Base-by-base conservation (phyloP, 371 early-diverging fungal genomes). In the Rhizopus microsporus region DNA sequence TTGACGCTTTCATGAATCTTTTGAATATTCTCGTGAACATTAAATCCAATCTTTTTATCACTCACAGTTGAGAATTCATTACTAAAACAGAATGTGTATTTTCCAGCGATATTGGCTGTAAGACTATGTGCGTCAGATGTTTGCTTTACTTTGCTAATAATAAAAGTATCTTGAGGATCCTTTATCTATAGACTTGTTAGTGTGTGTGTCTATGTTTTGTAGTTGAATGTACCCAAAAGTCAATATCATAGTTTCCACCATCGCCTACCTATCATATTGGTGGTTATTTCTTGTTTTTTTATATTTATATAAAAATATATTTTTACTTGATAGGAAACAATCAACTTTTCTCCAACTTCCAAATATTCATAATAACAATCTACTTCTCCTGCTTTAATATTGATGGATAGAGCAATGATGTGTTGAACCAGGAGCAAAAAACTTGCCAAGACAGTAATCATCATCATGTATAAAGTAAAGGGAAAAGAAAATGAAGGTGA, bases 81-180 rank as follows among this genome's bases (percentile, higher is more conserved):
- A 60, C 79, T 75, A 72, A 92, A 91, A 77, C 93, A 92, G 72
- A 88, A 92, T n/a, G 75, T 75, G 65, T 88, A 81, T 63, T 59
- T 73, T 49, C 92, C 91, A 31, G 67, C 76, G 17, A 38, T 16
- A 38, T 78, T 73, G 29, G 90, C 89, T 35, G 64, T 70, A 43
- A 88, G 58, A 31, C 75, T 65, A 58, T 81, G 86, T 0, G 77
- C 77, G 16, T 79, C 80, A 16, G 82, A 71, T 4, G 88, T 65
- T 48, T 79, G 63, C 50, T 75, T 69, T 37, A 69, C 63, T 29
- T 68, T 75, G 34, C 69, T 69, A 64, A 84, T 77, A 29, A 89
- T 66, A 13, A 81, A 53, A 12, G 60, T 57, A 17, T 65, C 75
- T 29, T 52, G 61, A 5, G 89, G 88, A 58, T 84, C 78, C 15